Base-by-base conservation (phyloP, 805 yeast species). In the Ogataea kodamae region DNA sequence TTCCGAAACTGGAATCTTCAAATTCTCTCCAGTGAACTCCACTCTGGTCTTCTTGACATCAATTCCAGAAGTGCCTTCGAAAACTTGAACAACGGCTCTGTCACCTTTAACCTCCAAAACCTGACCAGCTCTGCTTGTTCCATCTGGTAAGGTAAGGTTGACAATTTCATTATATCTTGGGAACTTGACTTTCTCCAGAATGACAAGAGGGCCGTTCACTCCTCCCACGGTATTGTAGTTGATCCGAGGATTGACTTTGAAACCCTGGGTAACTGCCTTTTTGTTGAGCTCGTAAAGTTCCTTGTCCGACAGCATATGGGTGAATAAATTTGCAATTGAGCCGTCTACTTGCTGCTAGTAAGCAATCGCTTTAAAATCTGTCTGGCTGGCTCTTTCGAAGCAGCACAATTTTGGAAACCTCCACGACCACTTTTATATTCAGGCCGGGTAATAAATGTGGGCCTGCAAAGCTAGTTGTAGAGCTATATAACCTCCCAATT, bases 11-110 rank as follows among this genome's bases (percentile, higher is more conserved):
- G 97, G 83, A 46, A 92, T 86, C 63, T 80, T 85, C 72, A 92
- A 73, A 64, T 78, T 85, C 61, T 90, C 80, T 43, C 99, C 98
- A 24, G 98, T 89, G 68, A 92, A 90, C 65, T 94, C 97, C 42
- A 94, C 96, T 40, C 88, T 76, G 31, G 99, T 92, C 70, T 89
- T 92, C 69, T 92, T 89, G 45, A 92, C 97, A 70, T 92, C 99
- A 52, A 92, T 86, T 56, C 98, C 99, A 5, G 96, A 82, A 33
- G 99, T 92, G 57, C 99, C 99, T 70, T 92, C 97, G 59, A 92
- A 92, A 31, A 92, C 99, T 74, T 92, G 99, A 33, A 92, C 99
- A 62, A 92, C 78, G 35, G 99, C 99, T 60, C 92, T 82, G 54
- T 84, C 78, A 44, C 98, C 98, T 66, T 94, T 82, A 40, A 94